phyloP scores from a whole-genome alignment of 495 filamentous ascomycete genomes.

The Hypomontagnella submonticulosa region DNA sequence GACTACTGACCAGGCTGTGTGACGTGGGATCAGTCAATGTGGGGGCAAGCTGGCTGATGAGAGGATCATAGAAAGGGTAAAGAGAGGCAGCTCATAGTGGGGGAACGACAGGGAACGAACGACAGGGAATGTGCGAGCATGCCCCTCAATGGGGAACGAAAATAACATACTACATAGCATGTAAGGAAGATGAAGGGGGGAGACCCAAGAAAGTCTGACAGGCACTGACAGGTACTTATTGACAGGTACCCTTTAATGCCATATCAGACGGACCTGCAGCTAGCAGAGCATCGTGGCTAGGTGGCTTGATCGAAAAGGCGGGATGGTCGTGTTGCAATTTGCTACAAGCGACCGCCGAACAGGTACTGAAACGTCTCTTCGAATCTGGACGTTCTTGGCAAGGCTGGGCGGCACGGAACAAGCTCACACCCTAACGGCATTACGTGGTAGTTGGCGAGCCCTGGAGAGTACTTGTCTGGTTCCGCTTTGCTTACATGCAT shows the following conservation, averaged over 20 bases:
- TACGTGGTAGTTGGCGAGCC: slow-evolving; percentile 33
- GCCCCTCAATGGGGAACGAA: slow-evolving; percentile 34
- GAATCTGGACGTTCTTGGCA: slow-evolving; percentile 44
- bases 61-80: slow-evolving; percentile 23
- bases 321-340: slow-evolving; percentile 38
- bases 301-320: slow-evolving; percentile 28
- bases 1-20: slow-evolving; percentile 29
- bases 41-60: slow-evolving; percentile 31
- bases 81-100: slow-evolving; percentile 33
- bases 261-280: slow-evolving; percentile 29
- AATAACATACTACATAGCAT: slow-evolving; percentile 21
- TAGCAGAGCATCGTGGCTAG: slow-evolving; percentile 22
- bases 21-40: slow-evolving; percentile 41
- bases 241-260: too few relatives aligned
- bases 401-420: slow-evolving; percentile 37
- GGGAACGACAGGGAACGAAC: slow-evolving; percentile 26
- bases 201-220: slow-evolving; percentile 24
- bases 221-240: too few relatives aligned
- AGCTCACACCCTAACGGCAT: slow-evolving; percentile 32
- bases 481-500: slow-evolving; percentile 41
- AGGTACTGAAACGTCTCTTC: slow-evolving; percentile 42
- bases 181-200: slow-evolving; percentile 25
- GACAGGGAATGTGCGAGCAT: slow-evolving; percentile 21
- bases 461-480: slow-evolving; percentile 25
- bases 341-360: slow-evolving; percentile 21